These are phyloP conservation scores for Venturia pyrina DNA, from an alignment of 2,329 filamentous ascomycete genomes.

Conservation along the genomic window DNA sequence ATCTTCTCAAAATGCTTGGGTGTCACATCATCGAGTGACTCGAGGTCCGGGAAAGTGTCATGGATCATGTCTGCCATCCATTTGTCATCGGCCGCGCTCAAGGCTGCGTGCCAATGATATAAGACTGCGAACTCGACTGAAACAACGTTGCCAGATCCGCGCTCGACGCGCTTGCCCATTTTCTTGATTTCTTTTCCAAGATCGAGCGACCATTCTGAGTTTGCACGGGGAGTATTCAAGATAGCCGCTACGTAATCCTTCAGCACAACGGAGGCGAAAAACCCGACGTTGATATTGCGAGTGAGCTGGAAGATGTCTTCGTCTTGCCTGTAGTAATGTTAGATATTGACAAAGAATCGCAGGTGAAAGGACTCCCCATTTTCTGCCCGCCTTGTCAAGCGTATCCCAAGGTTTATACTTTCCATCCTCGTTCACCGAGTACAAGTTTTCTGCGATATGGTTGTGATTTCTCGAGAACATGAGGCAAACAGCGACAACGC, in stretches of 20 bases:
- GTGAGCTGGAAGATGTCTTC: conserved; percentile 39
- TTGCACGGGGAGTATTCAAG: conserved; percentile 34
- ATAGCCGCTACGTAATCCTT: conserved; percentile 39
- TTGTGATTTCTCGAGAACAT: conserved; percentile 40
- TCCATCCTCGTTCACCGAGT: conserved; percentile 34
- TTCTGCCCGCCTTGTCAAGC: conserved; percentile 27
- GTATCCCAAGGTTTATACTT: conserved; percentile 33
- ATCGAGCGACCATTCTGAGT: conserved; percentile 37
- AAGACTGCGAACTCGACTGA: conserved; percentile 38
- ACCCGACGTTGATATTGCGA: conserved; percentile 38
- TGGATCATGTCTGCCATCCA: conserved; percentile 36
- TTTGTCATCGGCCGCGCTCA: conserved; percentile 34
- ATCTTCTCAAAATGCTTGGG: conserved; percentile 33
- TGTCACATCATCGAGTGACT: conserved; percentile 34
- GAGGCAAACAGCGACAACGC: conserved; percentile 31
- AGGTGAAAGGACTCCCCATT: conserved; percentile 23
- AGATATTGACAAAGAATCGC: neutral
- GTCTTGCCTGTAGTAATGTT: conserved; percentile 29
- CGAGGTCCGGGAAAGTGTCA: conserved; percentile 26
- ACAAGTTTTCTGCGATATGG: conserved; percentile 29
- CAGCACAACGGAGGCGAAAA: conserved; percentile 36
- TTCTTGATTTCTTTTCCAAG: conserved; percentile 37
- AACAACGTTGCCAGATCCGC: conserved; percentile 35
- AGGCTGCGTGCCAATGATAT: conserved; percentile 38
- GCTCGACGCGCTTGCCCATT: conserved; percentile 28